Evolutionary conservation across 768 basidiomycete genomes (phyloP).

Genomic region (Chalciporus sphaerocephalus): DNA sequence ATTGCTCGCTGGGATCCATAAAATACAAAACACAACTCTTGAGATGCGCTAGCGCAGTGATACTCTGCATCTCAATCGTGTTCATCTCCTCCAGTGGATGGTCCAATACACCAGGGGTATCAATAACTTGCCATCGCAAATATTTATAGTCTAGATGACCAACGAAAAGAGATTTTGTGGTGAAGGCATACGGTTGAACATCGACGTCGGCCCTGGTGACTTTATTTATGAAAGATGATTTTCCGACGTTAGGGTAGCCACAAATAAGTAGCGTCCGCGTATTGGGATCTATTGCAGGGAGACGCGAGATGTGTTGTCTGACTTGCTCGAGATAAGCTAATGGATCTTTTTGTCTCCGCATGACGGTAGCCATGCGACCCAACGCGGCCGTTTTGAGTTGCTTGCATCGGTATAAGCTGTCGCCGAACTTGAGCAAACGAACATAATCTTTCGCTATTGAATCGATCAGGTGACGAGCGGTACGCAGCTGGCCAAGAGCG

Average conservation of each 20-base stretch:
- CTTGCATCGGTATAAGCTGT: conserved; percentile 96
- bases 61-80: conserved; percentile 99
- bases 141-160: conserved; percentile 99
- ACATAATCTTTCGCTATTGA: conserved; percentile 97
- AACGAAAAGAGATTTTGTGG: conserved; percentile 96
- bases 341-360: conserved; percentile 98
- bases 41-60: conserved; percentile 94
- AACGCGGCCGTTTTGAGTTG: conserved; percentile 97
- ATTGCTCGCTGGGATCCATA: conserved; percentile 98
- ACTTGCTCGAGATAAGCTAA: conserved; percentile 98
- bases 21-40: conserved; percentile 95
- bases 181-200: conserved; percentile 99
- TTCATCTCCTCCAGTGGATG: conserved; percentile 99
- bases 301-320: conserved; percentile 96
- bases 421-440: conserved; percentile 94
- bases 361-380: conserved; percentile 99
- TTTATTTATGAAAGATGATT: conserved; percentile 99
- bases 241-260: conserved; percentile 99
- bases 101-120: conserved; percentile 97
- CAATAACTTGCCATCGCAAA: conserved; percentile 98
- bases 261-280: conserved; percentile 97
- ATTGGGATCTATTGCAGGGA: conserved; percentile 97
- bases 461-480: conserved; percentile 92
- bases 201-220: conserved; percentile 99
- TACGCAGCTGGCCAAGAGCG: conserved; percentile 93